phyloP scores from a whole-genome alignment of 2,329 filamentous ascomycete genomes.

The Harringtonia lauricola region DNA sequence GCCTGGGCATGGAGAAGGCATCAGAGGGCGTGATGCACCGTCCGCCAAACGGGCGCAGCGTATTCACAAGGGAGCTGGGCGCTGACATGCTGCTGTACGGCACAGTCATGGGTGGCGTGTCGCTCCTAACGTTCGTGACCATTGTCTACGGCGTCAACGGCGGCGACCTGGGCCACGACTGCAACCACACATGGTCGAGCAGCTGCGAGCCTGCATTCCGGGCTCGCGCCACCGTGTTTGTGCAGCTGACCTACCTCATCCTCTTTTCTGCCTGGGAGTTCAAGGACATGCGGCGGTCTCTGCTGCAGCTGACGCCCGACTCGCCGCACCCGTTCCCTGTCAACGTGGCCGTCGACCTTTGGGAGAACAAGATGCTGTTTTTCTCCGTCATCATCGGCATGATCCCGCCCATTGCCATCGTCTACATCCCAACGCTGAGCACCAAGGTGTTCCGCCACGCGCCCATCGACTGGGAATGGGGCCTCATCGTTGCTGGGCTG shows the following conservation, averaged over 20 bases:
- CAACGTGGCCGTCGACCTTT: slow-evolving; percentile 48
- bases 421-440: slow-evolving; percentile 66
- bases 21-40: slow-evolving; percentile 68
- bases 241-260: slow-evolving; percentile 62
- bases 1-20: slow-evolving; percentile 69
- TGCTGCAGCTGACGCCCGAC: slow-evolving; percentile 55
- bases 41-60: slow-evolving; percentile 64
- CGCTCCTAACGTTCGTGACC: slow-evolving; percentile 54
- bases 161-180: slow-evolving; percentile 46
- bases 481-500: slow-evolving; percentile 51
- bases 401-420: slow-evolving; percentile 52
- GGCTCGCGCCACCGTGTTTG: slow-evolving; percentile 63
- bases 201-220: slow-evolving; percentile 52
- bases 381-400: slow-evolving; percentile 52
- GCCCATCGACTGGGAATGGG: slow-evolving; percentile 64
- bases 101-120: slow-evolving; percentile 62
- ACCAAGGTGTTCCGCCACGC: slow-evolving; percentile 61
- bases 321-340: slow-evolving; percentile 22
- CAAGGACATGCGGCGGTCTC: slow-evolving; percentile 58
- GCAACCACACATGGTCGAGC: slow-evolving; percentile 48
- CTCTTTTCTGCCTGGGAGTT: slow-evolving; percentile 71
- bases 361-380: slow-evolving; percentile 60
- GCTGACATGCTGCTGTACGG: slow-evolving; percentile 75
- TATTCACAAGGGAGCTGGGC: slow-evolving; percentile 70
- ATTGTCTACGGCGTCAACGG: slow-evolving; percentile 45